Base-by-base conservation (phyloP, 140 eudicot species). In the Stevia rebaudiana region DNA sequence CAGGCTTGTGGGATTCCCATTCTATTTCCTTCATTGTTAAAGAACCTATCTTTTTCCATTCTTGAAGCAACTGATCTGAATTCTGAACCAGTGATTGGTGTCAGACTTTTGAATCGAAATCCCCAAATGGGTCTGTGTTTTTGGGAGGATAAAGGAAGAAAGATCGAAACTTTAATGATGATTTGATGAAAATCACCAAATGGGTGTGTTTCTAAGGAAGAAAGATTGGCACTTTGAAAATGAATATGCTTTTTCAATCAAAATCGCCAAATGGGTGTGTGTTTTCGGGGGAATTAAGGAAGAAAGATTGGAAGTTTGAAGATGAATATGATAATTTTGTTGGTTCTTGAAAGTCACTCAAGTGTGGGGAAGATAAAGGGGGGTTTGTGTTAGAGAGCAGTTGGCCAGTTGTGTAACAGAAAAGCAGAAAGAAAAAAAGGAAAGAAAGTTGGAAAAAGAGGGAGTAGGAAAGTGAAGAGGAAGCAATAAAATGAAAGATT, bases 311-410 rank as follows among this genome's bases (percentile, higher is more conserved):
- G 61, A 52, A 50, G 39, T 37, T 43, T 62, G n/a, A 19, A 67
- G 64, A 68, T 30, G 53, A 66, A 66, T 49, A 35, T 73, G 59
- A 61, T 66, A n/a, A 62, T 59, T 21, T 54, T 23, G 48, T 67
- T 76, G 74, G 79, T 51, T 65, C 79, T 81, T 73, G 81, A 3
- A 67, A 71, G 82, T 75, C 78, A 79, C 81, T 78, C 80, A 75
- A 69, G 53, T 61, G 53, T 60, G 80, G 58, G 72, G 42, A 31
- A 56, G 63, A 56, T 56, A 56, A 56, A 56, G 63, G 63, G 63
- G 43, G 4, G 43, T 8, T 31, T 56, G 24, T 49, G 64, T 68
- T 55, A 24, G 69, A 74, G 74, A 50, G 69, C 67, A 73, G 79
- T 60, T 55, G 81, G 63, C 72, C 54, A 31, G 39, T 52, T 52